Conservation (phyloP, 2,329 filamentous ascomycete genomes). For the Cadophora malorum region DNA sequence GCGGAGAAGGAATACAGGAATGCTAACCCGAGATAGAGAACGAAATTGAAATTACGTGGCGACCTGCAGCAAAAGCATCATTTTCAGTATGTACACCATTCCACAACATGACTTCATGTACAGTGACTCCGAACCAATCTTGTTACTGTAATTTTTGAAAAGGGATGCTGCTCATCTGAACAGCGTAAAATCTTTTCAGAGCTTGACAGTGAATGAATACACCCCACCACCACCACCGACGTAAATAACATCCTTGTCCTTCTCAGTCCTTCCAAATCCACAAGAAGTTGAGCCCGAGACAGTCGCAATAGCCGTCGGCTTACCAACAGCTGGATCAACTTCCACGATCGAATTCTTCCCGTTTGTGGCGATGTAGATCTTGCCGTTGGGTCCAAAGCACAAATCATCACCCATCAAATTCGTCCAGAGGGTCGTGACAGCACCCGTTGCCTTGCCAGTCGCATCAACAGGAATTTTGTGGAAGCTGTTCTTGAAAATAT, state of each 20-base stretch:
- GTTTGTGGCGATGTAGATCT: constrained; percentile 27
- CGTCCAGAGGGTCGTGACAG: constrained; percentile 23
- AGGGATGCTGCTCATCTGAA: too few species aligned
- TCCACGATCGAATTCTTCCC: constrained; percentile 26
- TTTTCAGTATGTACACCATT: too few species aligned
- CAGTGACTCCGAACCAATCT: too few species aligned
- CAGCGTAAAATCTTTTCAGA: background rate
- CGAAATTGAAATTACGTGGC: too few species aligned
- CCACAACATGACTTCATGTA: too few species aligned
- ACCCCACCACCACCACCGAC: constrained; percentile 16
- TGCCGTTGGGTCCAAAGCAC: constrained; percentile 26
- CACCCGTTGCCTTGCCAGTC: constrained; percentile 24
- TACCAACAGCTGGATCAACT: constrained; percentile 26
- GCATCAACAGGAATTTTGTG: constrained; percentile 26
- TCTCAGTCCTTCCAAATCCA: constrained; percentile 28
- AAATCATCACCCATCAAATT: constrained; percentile 27
- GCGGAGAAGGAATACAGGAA: too few species aligned
- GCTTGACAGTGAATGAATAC: constrained; percentile 8
- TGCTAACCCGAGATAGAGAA: too few species aligned
- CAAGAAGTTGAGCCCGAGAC: constrained; percentile 25
- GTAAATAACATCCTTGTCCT: constrained; percentile 31
- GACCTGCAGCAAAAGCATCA: too few species aligned
- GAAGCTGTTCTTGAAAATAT: constrained; percentile 29
- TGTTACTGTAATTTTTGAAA: too few species aligned
- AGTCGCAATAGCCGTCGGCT: constrained; percentile 20